Evolutionary conservation across 2,329 filamentous ascomycete species (phyloP).

Genomic region (Alternaria arborescens): DNA sequence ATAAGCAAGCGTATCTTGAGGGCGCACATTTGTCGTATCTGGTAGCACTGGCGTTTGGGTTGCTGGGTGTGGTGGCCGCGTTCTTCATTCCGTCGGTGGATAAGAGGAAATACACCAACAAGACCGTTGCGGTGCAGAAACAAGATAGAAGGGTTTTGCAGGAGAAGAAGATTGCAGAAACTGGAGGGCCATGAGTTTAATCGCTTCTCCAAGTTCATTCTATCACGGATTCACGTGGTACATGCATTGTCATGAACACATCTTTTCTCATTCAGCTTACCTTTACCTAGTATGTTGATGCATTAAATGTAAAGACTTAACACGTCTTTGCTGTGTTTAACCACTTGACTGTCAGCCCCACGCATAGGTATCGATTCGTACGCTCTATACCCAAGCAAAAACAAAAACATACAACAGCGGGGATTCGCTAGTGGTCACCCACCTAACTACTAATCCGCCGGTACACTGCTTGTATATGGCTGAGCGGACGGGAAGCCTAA

Average conservation of each 20-base stretch:
- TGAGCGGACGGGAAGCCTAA: too few species aligned
- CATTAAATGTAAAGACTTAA: fast-evolving
- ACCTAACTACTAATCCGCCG: too few species aligned
- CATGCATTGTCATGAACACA: fast-evolving
- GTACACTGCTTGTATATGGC: too few species aligned
- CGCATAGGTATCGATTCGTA: too few species aligned
- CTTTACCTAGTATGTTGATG: not conserved
- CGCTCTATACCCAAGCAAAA: too few species aligned
- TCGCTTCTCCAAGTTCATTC: not conserved
- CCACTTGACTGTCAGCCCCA: fast-evolving
- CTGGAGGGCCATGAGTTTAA: not conserved
- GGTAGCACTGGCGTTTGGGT: conserved; percentile 45
- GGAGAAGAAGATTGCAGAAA: conserved; percentile 27
- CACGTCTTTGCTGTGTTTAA: too few species aligned
- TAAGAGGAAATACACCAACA: conserved; percentile 38
- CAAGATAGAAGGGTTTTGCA: conserved; percentile 32
- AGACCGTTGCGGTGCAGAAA: conserved; percentile 40
- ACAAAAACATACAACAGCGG: too few species aligned
- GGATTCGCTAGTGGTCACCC: too few species aligned
- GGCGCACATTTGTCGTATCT: conserved; percentile 39
- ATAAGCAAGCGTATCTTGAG: conserved; percentile 41
- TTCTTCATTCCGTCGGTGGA: conserved; percentile 41
- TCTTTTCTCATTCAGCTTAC: not conserved
- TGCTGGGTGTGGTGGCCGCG: conserved; percentile 36
- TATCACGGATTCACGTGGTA: not conserved